Evolutionary conservation across 2,329 filamentous ascomycete species (phyloP).

Genomic region (Pezicula neosporulosa): DNA sequence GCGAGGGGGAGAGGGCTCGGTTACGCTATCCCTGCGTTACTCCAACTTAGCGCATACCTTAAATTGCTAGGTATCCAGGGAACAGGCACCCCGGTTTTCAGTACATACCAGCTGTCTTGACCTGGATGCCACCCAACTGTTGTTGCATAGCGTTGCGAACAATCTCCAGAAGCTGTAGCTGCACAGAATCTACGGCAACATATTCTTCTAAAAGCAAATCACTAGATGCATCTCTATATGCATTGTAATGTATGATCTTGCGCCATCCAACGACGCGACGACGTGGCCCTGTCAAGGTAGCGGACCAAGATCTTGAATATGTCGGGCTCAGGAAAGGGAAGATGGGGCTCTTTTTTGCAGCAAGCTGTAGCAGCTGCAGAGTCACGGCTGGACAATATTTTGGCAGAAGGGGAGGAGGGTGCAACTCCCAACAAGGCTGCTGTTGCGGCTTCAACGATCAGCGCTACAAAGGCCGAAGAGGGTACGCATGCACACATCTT

Average conservation of each 20-base stretch:
- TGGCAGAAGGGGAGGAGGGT: constrained; percentile 70
- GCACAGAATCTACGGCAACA: background rate
- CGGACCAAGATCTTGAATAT: constrained; percentile 16
- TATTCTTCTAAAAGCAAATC: background rate
- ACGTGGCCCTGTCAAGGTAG: constrained; percentile 13
- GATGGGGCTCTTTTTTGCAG: constrained; percentile 79
- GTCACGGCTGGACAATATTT: constrained; percentile 85
- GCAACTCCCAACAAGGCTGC: constrained; percentile 37
- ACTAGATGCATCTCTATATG: constrained; percentile 6
- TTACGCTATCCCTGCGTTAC: too few relatives aligned
- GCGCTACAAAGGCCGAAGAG: constrained; percentile 29
- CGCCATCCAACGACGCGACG: constrained; percentile 11
- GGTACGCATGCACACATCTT: constrained; percentile 25
- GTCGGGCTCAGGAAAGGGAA: constrained; percentile 35
- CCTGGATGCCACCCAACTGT: too few relatives aligned
- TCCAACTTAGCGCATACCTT: too few relatives aligned
- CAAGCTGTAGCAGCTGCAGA: constrained; percentile 93
- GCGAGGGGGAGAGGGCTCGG: too few relatives aligned
- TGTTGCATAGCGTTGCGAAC: background rate
- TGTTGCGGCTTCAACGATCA: constrained; percentile 31
- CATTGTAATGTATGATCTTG: constrained; percentile 18
- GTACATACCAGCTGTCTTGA: too few relatives aligned
- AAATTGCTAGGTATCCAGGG: too few relatives aligned
- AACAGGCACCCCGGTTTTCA: too few relatives aligned
- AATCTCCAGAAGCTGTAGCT: background rate